Conservation (phyloP, 441 rosid species). For the Pelargonium australe region DNA sequence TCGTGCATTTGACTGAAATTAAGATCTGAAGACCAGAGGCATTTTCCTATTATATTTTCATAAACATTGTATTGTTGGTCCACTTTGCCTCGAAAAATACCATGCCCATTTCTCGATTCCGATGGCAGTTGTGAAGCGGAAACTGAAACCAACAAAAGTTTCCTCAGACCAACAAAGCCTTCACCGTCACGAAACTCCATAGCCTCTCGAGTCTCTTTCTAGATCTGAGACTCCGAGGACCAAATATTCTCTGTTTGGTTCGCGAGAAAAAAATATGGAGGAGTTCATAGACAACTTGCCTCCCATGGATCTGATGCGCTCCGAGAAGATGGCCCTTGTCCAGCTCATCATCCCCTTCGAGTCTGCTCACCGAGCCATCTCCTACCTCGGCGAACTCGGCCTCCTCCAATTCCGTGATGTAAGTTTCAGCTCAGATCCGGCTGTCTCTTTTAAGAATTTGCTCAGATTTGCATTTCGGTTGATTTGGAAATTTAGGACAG, state of each 20-base stretch:
- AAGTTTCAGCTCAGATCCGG: slow-evolving; percentile 43
- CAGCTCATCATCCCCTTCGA: slow-evolving; percentile 94
- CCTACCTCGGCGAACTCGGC: slow-evolving; percentile 94
- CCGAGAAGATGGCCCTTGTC: slow-evolving; percentile 88
- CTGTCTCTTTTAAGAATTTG: not conserved
- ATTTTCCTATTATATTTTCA: no score
- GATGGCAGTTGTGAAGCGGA: slow-evolving; percentile 4
- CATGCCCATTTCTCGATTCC: slow-evolving; percentile 1
- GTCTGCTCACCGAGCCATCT: slow-evolving; percentile 80
- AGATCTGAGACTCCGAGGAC: not conserved
- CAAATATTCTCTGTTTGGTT: slow-evolving; percentile 15
- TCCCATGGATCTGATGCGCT: slow-evolving; percentile 96
- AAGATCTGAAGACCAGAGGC: no score
- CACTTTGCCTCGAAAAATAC: no score
- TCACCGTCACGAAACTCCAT: not conserved
- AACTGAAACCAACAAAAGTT: slow-evolving; percentile 5
- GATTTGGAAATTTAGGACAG: slow-evolving; percentile 12
- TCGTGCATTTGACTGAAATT: no score
- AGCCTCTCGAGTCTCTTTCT: not conserved
- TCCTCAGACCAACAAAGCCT: not conserved
- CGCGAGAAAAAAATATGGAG: slow-evolving; percentile 35
- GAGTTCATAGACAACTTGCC: slow-evolving; percentile 60
- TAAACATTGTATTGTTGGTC: no score
- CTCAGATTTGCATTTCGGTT: slow-evolving; percentile 16
- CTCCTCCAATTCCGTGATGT: slow-evolving; percentile 92